Conservation (phyloP, 768 basidiomycete genomes). For the Royoungia palumana region DNA sequence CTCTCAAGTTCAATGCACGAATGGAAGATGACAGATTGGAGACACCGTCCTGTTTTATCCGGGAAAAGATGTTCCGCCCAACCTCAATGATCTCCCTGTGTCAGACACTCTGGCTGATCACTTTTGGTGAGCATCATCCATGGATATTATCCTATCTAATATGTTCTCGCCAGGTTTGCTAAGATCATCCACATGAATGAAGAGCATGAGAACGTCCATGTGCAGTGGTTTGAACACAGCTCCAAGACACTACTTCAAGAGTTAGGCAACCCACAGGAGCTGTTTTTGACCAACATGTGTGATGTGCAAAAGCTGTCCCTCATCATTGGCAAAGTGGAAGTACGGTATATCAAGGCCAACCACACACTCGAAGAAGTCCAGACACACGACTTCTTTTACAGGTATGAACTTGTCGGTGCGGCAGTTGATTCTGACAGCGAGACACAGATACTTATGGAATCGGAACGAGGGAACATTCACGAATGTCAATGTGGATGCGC, state of each 20-base stretch:
- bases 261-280: constrained; percentile 57
- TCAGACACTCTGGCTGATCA: constrained; percentile 48
- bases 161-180: constrained; percentile 54
- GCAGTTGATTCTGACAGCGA: not conserved
- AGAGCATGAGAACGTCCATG: constrained; percentile 46
- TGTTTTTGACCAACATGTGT: constrained; percentile 61
- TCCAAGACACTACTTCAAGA: constrained; percentile 59
- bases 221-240: constrained; percentile 76
- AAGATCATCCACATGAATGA: constrained; percentile 53
- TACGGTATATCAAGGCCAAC: constrained; percentile 34
- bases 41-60: constrained; percentile 57
- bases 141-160: not conserved
- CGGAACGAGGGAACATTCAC: constrained; percentile 44
- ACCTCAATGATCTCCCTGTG: constrained; percentile 33
- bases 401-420: constrained; percentile 35
- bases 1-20: not conserved
- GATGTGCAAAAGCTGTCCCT: constrained; percentile 36
- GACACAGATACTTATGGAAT: constrained; percentile 49
- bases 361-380: constrained; percentile 24
- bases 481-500: constrained; percentile 33
- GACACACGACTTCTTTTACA: constrained; percentile 52
- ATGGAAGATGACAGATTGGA: constrained; percentile 45
- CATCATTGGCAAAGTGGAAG: constrained; percentile 48
- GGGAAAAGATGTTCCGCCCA: constrained; percentile 35
- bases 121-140: constrained; percentile 51